These are phyloP conservation scores for Penicillium sp. DNA, from an alignment of 2,329 filamentous ascomycete genomes.

Conservation along the genomic window DNA sequence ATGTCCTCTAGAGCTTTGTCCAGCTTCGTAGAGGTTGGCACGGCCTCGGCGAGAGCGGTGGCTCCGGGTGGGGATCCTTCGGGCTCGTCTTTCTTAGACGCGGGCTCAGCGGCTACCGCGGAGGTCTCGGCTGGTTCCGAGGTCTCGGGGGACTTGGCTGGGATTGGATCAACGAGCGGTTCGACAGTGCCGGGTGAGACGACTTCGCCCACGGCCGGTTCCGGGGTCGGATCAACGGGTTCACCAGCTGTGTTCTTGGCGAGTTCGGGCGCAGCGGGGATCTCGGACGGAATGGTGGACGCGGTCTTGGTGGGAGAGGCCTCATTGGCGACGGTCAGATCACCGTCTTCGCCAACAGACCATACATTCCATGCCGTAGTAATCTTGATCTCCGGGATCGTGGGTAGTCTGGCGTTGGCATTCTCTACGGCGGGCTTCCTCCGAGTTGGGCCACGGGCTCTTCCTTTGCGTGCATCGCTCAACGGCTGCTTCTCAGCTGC, in stretches of 20 bases:
- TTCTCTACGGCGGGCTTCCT: constrained; percentile 65
- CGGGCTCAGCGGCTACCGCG: not conserved
- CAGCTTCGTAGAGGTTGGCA: constrained; percentile 7
- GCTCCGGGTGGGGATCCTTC: not conserved
- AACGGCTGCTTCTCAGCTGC: constrained; percentile 75
- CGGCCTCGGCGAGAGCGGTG: constrained; percentile 6
- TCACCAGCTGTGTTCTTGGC: constrained; percentile 38
- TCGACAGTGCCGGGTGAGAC: constrained; percentile 2
- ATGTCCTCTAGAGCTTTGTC: constrained; percentile 25
- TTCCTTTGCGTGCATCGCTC: constrained; percentile 81
- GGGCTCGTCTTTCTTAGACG: not conserved
- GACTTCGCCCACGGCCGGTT: constrained; percentile 6
- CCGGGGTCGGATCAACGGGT: constrained; percentile 29
- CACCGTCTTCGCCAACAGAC: constrained; percentile 36
- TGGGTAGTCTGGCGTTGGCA: constrained; percentile 40
- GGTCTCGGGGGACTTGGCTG: not conserved
- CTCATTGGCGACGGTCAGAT: constrained; percentile 30
- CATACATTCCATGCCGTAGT: constrained; percentile 43
- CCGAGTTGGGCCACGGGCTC: constrained; percentile 82
- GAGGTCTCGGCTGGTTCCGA: not conserved
- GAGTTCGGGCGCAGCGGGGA: constrained; percentile 29
- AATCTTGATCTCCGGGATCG: constrained; percentile 39
- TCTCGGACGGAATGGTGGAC: constrained; percentile 8
- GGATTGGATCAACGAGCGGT: constrained; percentile 3
- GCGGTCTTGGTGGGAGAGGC: constrained; percentile 9